Conservation (phyloP, 2,329 filamentous ascomycete genomes). For the Fusarium dimerum region DNA sequence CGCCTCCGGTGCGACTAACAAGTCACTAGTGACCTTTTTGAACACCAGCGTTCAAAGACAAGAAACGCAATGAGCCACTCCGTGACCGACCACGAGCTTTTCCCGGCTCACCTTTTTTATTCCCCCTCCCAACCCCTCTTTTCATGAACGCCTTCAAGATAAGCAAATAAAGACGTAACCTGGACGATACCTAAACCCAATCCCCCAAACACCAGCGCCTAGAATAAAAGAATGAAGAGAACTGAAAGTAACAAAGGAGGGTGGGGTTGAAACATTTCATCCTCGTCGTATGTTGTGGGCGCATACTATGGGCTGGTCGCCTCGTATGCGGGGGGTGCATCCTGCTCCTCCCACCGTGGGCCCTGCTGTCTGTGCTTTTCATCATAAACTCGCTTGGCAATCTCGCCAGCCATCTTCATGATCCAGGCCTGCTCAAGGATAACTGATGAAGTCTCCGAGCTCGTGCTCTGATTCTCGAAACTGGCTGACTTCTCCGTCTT, state of each 20-base stretch:
- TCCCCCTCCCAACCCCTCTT: slow-evolving; percentile 12
- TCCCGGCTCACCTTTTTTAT: slow-evolving; percentile 24
- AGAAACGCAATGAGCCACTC: slow-evolving; percentile 13
- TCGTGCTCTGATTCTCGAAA: slow-evolving; percentile 34
- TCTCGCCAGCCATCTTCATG: slow-evolving; percentile 91
- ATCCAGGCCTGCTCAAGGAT: slow-evolving; percentile 84
- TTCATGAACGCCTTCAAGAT: slow-evolving; percentile 22
- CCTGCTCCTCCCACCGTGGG: slow-evolving; percentile 53
- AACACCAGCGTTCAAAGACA: slow-evolving; percentile 13
- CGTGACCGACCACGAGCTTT: slow-evolving; percentile 18
- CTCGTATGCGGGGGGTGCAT: slow-evolving; percentile 63
- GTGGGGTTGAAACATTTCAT: slow-evolving; percentile 18
- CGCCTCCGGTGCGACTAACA: slow-evolving; percentile 14
- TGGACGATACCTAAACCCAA: slow-evolving; percentile 11
- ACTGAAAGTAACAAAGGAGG: slow-evolving; percentile 18
- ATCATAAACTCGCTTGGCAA: slow-evolving; percentile 83
- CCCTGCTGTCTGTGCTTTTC: slow-evolving; percentile 63
- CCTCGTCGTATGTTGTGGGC: slow-evolving; percentile 8
- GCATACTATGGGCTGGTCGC: slow-evolving; percentile 43
- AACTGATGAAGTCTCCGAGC: slow-evolving; percentile 54
- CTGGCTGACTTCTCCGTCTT: slow-evolving; percentile 32
- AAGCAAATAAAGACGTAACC: slow-evolving; percentile 19
- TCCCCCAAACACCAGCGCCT: slow-evolving; percentile 25
- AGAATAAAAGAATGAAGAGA: slow-evolving; percentile 15
- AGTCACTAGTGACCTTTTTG: slow-evolving; percentile 6